Conservation (phyloP, 2,329 filamentous ascomycete species). For the Pseudopithomyces chartarum region DNA sequence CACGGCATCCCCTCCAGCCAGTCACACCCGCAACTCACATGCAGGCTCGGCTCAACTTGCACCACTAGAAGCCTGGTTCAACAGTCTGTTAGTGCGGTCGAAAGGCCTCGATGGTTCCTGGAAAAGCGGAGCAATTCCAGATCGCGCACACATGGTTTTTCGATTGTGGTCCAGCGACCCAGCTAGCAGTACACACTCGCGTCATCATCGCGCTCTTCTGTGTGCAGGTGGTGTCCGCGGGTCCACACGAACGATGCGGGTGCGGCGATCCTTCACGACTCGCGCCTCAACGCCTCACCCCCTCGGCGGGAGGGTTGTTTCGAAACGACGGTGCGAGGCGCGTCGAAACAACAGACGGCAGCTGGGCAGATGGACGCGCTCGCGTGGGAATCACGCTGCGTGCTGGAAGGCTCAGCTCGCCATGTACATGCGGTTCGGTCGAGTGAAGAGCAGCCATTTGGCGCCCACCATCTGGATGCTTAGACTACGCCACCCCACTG, state of each 20-base stretch:
- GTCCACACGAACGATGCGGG: background rate
- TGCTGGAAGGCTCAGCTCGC: background rate
- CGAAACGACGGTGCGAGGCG: slow-evolving; percentile 4
- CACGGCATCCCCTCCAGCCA: background rate
- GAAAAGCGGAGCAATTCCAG: slow-evolving; percentile 1
- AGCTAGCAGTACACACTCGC: background rate
- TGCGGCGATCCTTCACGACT: background rate
- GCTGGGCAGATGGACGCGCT: background rate
- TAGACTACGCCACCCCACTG: slow-evolving; percentile 1
- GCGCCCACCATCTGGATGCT: slow-evolving; percentile 5
- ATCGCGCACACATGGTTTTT: background rate
- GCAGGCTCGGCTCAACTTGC: background rate
- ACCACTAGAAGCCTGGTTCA: background rate
- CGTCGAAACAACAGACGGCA: background rate
- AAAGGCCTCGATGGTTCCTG: background rate
- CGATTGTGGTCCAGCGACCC: background rate
- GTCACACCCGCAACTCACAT: background rate
- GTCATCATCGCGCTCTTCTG: background rate
- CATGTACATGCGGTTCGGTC: background rate
- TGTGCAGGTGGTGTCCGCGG: background rate
- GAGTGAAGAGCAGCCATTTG: slow-evolving; percentile 12
- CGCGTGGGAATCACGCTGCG: background rate
- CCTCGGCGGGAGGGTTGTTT: background rate
- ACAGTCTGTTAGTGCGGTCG: background rate
- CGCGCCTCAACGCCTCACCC: slow-evolving; percentile 5